A percentile compares a stretch with the other conserved stretches of the same genome.
Evolutionary conservation across 1,284 basidiomycete species (phyloP).

Genomic region (Ganoderma lucidum): DNA sequence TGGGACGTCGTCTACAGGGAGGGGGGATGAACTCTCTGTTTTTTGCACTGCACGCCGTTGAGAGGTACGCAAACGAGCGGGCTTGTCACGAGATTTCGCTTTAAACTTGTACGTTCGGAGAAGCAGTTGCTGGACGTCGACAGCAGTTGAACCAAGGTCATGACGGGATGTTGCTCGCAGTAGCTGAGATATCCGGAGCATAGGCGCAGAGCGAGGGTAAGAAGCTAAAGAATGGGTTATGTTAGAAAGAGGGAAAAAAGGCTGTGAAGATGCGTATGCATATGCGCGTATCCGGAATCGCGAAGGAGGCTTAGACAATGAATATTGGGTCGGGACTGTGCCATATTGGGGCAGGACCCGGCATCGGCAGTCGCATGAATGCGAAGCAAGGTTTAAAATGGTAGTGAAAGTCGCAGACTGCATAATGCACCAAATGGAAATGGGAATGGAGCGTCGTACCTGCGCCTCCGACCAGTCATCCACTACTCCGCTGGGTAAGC

Average conservation of each 20-base stretch:
- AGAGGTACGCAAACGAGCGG: neutral
- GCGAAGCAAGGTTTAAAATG: neutral
- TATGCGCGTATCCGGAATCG: too few species aligned
- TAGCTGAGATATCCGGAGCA: slow-evolving; percentile 22
- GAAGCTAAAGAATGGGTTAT: too few species aligned
- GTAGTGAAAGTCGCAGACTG: neutral
- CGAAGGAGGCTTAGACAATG: too few species aligned
- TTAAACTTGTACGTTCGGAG: slow-evolving; percentile 9
- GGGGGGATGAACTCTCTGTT: neutral
- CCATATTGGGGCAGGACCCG: too few species aligned
- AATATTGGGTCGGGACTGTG: too few species aligned
- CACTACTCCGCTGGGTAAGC: neutral
- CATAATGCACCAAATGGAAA: neutral
- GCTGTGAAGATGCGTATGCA: neutral
- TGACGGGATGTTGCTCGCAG: slow-evolving; percentile 25
- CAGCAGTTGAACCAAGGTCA: slow-evolving; percentile 13
- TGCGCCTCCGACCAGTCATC: neutral
- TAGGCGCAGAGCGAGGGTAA: neutral
- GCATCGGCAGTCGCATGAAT: neutral
- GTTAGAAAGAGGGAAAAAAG: neutral
- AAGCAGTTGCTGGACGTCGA: slow-evolving; percentile 2
- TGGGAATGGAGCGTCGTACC: neutral
- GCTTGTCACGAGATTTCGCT: neutral
- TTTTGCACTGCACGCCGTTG: neutral
- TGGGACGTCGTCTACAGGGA: slow-evolving; percentile 22